Conservation (phyloP, 2,329 filamentous ascomycete genomes). For the Microsporum canis region DNA sequence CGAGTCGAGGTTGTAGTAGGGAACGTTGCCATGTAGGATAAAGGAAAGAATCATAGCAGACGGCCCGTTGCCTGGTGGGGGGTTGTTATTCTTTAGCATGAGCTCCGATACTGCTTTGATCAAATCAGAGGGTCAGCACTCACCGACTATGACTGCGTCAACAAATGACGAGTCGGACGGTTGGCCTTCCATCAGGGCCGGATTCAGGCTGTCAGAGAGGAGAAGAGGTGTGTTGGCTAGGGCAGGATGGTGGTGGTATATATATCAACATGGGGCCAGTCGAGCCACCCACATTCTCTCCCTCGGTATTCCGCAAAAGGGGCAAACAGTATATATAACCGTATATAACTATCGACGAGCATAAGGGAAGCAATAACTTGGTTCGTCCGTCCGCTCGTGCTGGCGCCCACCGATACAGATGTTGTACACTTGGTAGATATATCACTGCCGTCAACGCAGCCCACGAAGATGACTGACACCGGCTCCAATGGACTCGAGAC, state of each 20-base stretch:
- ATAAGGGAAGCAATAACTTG: no score
- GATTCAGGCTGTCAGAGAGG: neutral
- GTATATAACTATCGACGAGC: no score
- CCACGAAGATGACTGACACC: neutral
- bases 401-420: no score
- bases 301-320: neutral
- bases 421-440: no score
- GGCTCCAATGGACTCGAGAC: neutral
- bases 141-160: conserved; percentile 25
- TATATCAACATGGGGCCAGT: neutral
- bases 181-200: conserved; percentile 9
- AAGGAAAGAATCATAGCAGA: conserved; percentile 52
- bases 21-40: conserved; percentile 51
- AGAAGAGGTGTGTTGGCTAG: neutral
- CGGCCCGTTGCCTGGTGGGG: conserved; percentile 47
- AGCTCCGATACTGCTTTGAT: neutral
- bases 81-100: neutral
- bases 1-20: conserved; percentile 40
- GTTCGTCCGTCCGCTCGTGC: no score
- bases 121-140: conserved; percentile 7
- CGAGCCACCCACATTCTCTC: neutral
- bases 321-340: no score
- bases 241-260: neutral
- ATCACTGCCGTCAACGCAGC: neutral
- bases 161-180: conserved; percentile 11